Evolutionary conservation across 2,329 filamentous ascomycete species (phyloP).

Genomic region (Emericellopsis cladophorae): DNA sequence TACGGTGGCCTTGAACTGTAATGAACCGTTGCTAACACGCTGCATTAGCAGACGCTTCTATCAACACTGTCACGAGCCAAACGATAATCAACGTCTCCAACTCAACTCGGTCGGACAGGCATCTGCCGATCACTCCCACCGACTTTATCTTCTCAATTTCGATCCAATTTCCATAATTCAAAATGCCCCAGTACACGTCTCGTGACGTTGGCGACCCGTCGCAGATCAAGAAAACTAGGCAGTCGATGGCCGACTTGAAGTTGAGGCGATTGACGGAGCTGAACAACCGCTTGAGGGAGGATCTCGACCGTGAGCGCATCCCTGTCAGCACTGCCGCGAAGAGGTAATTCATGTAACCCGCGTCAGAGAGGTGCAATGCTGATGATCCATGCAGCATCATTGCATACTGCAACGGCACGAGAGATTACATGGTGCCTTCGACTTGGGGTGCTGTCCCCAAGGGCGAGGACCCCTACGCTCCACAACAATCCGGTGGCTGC

Average conservation of each 20-base stretch:
- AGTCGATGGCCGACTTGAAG: conserved; percentile 98
- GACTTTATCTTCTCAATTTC: neutral
- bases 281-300: conserved; percentile 90
- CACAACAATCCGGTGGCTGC: conserved; percentile 85
- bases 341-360: conserved; percentile 43
- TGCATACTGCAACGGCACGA: conserved; percentile 93
- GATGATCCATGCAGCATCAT: conserved; percentile 56
- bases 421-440: conserved; percentile 97
- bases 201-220: conserved; percentile 55
- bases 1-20: no score
- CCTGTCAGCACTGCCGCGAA: conserved; percentile 88
- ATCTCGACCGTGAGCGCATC: conserved; percentile 88
- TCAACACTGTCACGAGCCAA: neutral
- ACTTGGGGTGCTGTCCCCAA: conserved; percentile 93
- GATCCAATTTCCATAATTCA: conserved; percentile 9
- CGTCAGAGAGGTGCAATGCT: neutral
- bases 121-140: neutral
- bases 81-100: no score
- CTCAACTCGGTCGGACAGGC: no score
- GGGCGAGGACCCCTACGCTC: conserved; percentile 95
- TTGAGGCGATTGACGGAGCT: conserved; percentile 90
- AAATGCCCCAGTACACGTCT: conserved; percentile 55
- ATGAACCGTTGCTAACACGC: no score
- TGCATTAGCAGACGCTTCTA: no score
- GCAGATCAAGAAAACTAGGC: conserved; percentile 83